Conservation (phyloP, 2,329 filamentous ascomycete species). For the Trichothecium roseum region DNA sequence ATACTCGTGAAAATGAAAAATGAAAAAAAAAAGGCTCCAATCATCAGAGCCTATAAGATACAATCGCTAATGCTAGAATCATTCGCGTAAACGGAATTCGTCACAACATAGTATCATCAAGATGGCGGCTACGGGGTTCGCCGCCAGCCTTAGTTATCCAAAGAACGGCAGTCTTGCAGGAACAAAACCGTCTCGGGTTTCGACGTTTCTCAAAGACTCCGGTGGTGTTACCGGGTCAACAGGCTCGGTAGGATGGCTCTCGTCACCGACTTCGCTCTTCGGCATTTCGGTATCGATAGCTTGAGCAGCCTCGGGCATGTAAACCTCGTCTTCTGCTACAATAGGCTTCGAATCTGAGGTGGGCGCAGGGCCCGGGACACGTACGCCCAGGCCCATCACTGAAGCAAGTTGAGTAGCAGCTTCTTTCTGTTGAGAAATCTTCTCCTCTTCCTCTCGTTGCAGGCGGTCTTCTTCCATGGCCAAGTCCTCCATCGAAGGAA, state of each 20-base stretch:
- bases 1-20: too few relatives aligned
- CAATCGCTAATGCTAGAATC: too few relatives aligned
- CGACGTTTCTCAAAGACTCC: background rate
- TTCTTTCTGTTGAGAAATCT: conserved; percentile 40
- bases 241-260: background rate
- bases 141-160: conserved; percentile 4
- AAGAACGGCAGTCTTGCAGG: conserved; percentile 50
- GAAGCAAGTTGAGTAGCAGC: conserved; percentile 41
- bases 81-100: too few relatives aligned
- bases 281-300: conserved; percentile 3
- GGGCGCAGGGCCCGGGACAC: conserved; percentile 5
- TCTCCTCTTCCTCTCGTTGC: conserved; percentile 40
- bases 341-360: conserved; percentile 13
- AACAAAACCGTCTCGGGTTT: conserved; percentile 31
- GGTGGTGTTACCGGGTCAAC: background rate
- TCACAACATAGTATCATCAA: too few relatives aligned
- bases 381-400: conserved; percentile 32
- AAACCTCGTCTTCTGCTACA: conserved; percentile 21
- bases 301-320: background rate
- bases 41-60: too few relatives aligned
- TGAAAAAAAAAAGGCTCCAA: too few relatives aligned
- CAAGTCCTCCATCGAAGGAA: conserved; percentile 40
- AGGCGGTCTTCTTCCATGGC: conserved; percentile 41
- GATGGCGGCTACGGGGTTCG: background rate
- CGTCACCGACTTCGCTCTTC: conserved; percentile 3